Evolutionary conservation across 306 rosid species (phyloP), one percentile per base, ranked within the genome.

Genomic region (Adenanthera pavonina): DNA sequence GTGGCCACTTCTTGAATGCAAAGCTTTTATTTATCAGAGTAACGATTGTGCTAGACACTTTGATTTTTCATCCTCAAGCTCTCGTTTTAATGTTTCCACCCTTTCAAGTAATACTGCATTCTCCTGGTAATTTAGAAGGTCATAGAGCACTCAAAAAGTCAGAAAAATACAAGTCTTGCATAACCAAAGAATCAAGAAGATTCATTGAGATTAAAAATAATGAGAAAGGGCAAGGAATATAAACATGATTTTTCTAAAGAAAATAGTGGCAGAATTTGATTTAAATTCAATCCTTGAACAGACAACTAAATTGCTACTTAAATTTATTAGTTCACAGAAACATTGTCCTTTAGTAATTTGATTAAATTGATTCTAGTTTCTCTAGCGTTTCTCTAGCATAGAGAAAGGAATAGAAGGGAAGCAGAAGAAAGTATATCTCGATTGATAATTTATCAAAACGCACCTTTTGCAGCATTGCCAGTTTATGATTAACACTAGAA

Each of bases 381-480:
- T 51, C 9, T 14, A 70, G 56, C 59, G 71, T 14, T 80, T 52
- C 75, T 51, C 9, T 14, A 70, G 56, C 59, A 15, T 2, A 8
- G 72, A 62, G 59, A 71, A 68, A 35, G 1, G 1, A 76, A 72
- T 25, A 66, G 16, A 60, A 69, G 38, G 35, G 51, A 52, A 30
- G 35, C 38, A 73, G 53, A 75, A 69, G 74, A 69, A 44, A 69
- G 47, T 15, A 52, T 61, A 38, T 41, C 46, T 69, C 20, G 25
- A 69, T 7, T 52, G 17, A 65, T 74, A 68, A 38, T 9, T 41
- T 43, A 61, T 64, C 41, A 75, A 64, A 43, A 70, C 40, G 61
- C 80, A 95, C 99, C 96, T 88, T 90, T 82, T 76, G 84, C 59
- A 90, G 82, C 79, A 64, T 73, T 75, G 78, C 87, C 71, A 90